These are phyloP conservation scores for Phytopythium chamaehyphon DNA, from an alignment of 352 stramenopile genomes.

Conservation along the genomic window DNA sequence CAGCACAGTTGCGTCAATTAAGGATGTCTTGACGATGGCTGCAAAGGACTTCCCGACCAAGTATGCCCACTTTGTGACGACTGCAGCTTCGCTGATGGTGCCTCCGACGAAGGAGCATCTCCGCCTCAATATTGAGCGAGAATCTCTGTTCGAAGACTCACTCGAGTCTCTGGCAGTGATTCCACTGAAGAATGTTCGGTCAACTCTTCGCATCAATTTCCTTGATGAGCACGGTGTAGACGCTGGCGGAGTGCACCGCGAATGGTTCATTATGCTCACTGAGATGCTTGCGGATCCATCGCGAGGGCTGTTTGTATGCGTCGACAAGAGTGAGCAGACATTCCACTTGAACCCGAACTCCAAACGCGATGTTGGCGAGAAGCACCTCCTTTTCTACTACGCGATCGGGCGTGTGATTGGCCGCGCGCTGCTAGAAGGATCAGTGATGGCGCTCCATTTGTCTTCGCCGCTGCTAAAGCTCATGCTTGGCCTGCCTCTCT, in stretches of 20 bases:
- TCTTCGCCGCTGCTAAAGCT: constrained; percentile 92
- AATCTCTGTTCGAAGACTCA: constrained; percentile 24
- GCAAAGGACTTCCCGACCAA: constrained; percentile 24
- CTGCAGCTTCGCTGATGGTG: constrained; percentile 4
- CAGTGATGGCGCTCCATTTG: constrained; percentile 89
- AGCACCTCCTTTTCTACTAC: constrained; percentile 25
- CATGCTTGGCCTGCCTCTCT: constrained; percentile 88
- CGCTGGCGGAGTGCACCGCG: constrained; percentile 56
- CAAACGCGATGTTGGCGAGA: constrained; percentile 12
- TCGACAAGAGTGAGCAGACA: constrained; percentile 31
- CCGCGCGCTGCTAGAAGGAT: constrained; percentile 60
- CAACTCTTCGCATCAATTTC: constrained; percentile 53
- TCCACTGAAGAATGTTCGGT: constrained; percentile 18
- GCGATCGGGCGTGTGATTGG: constrained; percentile 31
- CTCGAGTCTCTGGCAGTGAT: constrained; percentile 29
- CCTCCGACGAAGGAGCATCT: background rate
- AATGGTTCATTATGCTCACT: constrained; percentile 64
- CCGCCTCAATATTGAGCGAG: constrained; percentile 17
- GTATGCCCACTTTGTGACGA: constrained; percentile 27
- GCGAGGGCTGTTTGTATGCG: constrained; percentile 20
- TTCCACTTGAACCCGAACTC: constrained; percentile 34
- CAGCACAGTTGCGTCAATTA: constrained; percentile 11
- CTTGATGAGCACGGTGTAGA: constrained; percentile 53
- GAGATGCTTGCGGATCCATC: constrained; percentile 22
- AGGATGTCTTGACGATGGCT: no score